Base-by-base conservation (phyloP, 495 filamentous ascomycete genomes). In the Chaetomium cochliodes region DNA sequence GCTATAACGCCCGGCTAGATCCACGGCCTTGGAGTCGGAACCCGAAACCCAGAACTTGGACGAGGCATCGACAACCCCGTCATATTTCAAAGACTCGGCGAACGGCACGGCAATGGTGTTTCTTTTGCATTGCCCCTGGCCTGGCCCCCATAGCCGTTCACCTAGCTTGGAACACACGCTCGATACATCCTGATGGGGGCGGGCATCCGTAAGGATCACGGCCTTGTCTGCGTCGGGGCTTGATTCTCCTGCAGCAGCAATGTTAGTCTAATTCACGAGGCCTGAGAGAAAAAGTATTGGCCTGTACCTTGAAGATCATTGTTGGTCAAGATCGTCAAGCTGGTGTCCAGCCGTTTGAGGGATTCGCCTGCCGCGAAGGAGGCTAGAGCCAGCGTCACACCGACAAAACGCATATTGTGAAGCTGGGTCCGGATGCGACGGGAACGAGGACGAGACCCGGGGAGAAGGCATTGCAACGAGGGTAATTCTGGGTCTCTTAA, bases 301-400 rank as follows among this genome's bases (percentile, higher is more conserved):
- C 51, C 9, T 69, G n/a, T 65, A 78, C 78, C 79, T 69, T 76
- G 76, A 44, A 80, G 72, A 23, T 80, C 78, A 67, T 80, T 79
- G 58, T 72, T 71, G 54, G 77, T 72, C 39, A 78, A 47, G 49
- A 78, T 67, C 13, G 74, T 76, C 51, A 81, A 56, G 49, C 74
- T 71, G 18, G 78, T 77, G 44, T 75, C 69, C n/a, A 79, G 60
- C 7, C 63, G 57, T 60, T 70, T 70, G 49, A 77, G 77, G 25
- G 76, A 78, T 0, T 57, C 59, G 2, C 70, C 71, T 3, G 65
- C 65, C 20, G 55, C 65, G 25, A 70, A 60, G 44, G 63, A 37
- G 30, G 64, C 67, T n/a, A 72, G 58, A 18, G 66, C 59, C 28
- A 50, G 26, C 30, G 52, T 60, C 46, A 55, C 63, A 18, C 47